These are phyloP conservation scores for Petrea volubilis DNA, from an alignment of 257 asterid genomes.

Conservation along the genomic window DNA sequence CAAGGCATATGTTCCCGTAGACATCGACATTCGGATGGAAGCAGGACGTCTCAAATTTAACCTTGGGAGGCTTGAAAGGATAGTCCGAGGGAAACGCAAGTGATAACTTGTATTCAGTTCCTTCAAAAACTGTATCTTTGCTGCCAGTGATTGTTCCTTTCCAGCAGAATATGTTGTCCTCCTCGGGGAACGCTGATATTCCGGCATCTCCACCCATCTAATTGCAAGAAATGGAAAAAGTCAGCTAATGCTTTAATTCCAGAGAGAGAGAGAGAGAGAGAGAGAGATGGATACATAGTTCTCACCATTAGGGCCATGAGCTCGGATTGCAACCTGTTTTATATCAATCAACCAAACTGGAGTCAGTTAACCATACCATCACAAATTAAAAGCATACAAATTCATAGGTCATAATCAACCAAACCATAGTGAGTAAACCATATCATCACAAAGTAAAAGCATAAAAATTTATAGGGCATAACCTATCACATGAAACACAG, in stretches of 20 bases:
- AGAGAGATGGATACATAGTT: neutral
- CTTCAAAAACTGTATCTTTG: slow-evolving; percentile 90
- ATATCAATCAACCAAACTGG: neutral
- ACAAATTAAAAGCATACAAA: neutral
- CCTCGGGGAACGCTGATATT: slow-evolving; percentile 96
- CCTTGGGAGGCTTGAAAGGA: slow-evolving; percentile 94
- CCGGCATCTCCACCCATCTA: slow-evolving; percentile 92
- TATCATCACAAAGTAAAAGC: too few species aligned
- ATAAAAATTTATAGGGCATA: neutral
- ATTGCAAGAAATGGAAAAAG: neutral
- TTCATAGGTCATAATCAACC: too few species aligned
- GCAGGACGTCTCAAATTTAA: slow-evolving; percentile 89
- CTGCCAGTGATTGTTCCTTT: slow-evolving; percentile 91
- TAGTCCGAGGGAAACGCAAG: slow-evolving; percentile 75
- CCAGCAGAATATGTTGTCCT: slow-evolving; percentile 93
- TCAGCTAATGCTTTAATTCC: neutral
- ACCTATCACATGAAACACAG: neutral
- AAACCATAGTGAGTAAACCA: too few species aligned
- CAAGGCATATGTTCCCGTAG: slow-evolving; percentile 88
- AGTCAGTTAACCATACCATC: neutral
- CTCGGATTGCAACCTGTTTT: slow-evolving; percentile 85
- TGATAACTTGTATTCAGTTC: slow-evolving; percentile 85
- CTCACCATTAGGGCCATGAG: slow-evolving; percentile 96
- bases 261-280: neutral
- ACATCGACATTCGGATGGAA: slow-evolving; percentile 94